Base-by-base conservation (phyloP, 768 basidiomycete genomes). In the Sporobolomyces phaffii region DNA sequence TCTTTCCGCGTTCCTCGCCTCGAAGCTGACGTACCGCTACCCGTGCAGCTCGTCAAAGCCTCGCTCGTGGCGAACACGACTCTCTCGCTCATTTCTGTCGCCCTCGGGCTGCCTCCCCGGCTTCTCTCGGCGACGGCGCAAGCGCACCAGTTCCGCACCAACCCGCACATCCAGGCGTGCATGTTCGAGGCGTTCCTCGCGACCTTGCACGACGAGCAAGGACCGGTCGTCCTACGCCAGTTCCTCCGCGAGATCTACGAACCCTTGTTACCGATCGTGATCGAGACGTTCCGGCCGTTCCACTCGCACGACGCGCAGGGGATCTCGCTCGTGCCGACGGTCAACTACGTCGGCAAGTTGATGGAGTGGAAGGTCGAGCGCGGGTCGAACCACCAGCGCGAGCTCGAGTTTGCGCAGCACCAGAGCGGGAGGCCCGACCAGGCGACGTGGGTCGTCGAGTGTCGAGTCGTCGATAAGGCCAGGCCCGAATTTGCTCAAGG, bases 101-200 rank as follows among this genome's bases (percentile, higher is more conserved):
- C 17, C 2, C 29, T 62, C 54, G 28, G 28, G 7, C 15, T 67
- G 11, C 53, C 58, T 17, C n/a, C 47, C 4, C 65, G 22, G 14
- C 29, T 68, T 22, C 33, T 52, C 14, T 11, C 60, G 26, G 31
- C 60, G 10, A 0, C 20, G 0, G 60, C 65, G 5, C 60, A 62
- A 33, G 5, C 28, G 13, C 20, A 13, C 20, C n/a, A 38, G 7
- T 2, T 43, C 34, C 53, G 33, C 4, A 10, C 1, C 13, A 62
- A 68, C 36, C 41, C 65, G 1, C 1, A 17, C 43, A 57, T 68
- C 20, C 60, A 44, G 10, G 65, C 65, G 1, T 62, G 48, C 48
- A 29, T 68, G 14, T 68, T 68, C 36, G 60, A 68, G 34, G 47
- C 65, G 1, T 62, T 20, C 49, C 48, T 68, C 10, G 60, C 54